Percentiles rank a stretch among this genome's conserved stretches.
phyloP scores from a whole-genome alignment of 1,284 basidiomycete species.

The Ustanciosporium gigantosporum region DNA sequence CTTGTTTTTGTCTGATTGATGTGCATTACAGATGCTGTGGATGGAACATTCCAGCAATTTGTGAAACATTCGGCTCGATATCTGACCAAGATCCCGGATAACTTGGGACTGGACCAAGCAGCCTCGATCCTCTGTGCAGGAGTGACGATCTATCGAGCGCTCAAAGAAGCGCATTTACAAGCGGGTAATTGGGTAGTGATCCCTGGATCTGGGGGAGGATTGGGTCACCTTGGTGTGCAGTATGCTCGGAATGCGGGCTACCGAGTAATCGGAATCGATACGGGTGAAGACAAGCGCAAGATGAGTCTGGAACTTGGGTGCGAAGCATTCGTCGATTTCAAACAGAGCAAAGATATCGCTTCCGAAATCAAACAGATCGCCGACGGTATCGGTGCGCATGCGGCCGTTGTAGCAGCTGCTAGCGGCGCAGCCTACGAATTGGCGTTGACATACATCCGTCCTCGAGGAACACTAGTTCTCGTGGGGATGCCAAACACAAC shows the following conservation, averaged over 20 bases:
- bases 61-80: conserved; percentile 70
- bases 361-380: conserved; percentile 69
- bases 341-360: conserved; percentile 66
- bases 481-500: conserved; percentile 71
- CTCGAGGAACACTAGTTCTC: conserved; percentile 71
- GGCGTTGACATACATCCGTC: conserved; percentile 69
- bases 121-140: conserved; percentile 79
- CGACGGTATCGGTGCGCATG: conserved; percentile 72
- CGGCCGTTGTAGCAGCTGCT: conserved; percentile 62
- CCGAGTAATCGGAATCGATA: conserved; percentile 78
- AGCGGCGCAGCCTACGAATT: conserved; percentile 68
- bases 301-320: conserved; percentile 75
- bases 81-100: conserved; percentile 66
- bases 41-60: conserved; percentile 79
- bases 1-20: no score
- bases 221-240: conserved; percentile 62
- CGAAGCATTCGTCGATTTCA: conserved; percentile 79
- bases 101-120: conserved; percentile 71
- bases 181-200: conserved; percentile 80
- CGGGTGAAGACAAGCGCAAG: conserved; percentile 74
- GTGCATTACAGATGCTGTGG: conserved; percentile 64
- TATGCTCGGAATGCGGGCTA: conserved; percentile 61
- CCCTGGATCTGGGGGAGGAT: conserved; percentile 73
- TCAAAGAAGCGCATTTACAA: conserved; percentile 71
- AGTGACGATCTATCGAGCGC: conserved; percentile 80